Evolutionary conservation across 2,329 filamentous ascomycete genomes (phyloP).

Genomic region (Aspergillus vadensis): DNA sequence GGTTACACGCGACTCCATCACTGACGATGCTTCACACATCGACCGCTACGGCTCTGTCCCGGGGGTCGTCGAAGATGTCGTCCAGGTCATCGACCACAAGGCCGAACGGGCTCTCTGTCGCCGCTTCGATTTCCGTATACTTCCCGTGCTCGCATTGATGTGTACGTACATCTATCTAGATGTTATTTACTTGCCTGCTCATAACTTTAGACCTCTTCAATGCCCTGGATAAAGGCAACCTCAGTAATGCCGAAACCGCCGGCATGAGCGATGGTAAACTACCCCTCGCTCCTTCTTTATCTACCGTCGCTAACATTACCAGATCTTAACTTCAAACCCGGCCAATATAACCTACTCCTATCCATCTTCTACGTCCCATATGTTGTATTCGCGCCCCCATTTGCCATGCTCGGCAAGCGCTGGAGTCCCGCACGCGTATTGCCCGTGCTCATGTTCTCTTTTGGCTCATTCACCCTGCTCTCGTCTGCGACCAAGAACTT

Average conservation of each 20-base stretch:
- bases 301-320: neutral
- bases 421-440: constrained; percentile 66
- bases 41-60: constrained; percentile 16
- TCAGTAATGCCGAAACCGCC: constrained; percentile 61
- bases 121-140: constrained; percentile 54
- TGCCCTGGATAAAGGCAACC: constrained; percentile 53
- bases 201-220: constrained; percentile 55
- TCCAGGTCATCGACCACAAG: constrained; percentile 45
- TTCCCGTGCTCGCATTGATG: constrained; percentile 63
- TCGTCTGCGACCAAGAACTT: constrained; percentile 61
- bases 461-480: constrained; percentile 66
- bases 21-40: constrained; percentile 16
- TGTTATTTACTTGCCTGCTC: neutral
- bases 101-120: constrained; percentile 54
- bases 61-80: constrained; percentile 29
- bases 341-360: constrained; percentile 70
- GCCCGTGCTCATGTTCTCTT: constrained; percentile 68
- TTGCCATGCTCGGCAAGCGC: constrained; percentile 68
- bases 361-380: constrained; percentile 76
- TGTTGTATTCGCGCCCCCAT: constrained; percentile 67
- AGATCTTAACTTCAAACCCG: constrained; percentile 59
- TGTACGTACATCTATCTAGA: constrained; percentile 36
- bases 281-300: neutral
- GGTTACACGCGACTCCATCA: neutral
- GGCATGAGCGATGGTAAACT: constrained; percentile 45